These are phyloP conservation scores for Lachnellula willkommii DNA, from an alignment of 2,329 filamentous ascomycete species.

Conservation along the genomic window DNA sequence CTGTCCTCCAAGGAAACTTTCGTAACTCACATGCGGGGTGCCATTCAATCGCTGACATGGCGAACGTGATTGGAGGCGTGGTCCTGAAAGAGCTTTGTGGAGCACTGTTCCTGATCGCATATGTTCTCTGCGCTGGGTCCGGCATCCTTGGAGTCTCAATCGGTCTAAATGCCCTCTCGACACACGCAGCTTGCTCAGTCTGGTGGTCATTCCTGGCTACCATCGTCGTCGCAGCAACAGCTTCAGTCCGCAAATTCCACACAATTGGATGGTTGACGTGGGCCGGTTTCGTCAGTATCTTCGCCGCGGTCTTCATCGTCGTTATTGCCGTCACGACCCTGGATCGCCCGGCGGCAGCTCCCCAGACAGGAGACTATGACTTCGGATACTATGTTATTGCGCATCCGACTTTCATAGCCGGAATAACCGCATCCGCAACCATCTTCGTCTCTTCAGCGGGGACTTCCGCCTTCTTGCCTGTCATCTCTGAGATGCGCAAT, in stretches of 20 bases:
- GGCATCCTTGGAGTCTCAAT: constrained; percentile 56
- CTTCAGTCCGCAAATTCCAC: constrained; percentile 52
- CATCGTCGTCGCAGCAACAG: constrained; percentile 42
- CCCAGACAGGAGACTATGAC: constrained; percentile 52
- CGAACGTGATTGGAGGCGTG: constrained; percentile 47
- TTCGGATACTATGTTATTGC: constrained; percentile 53
- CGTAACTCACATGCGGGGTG: constrained; percentile 46
- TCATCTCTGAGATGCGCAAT: constrained; percentile 60
- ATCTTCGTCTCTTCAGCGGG: constrained; percentile 57
- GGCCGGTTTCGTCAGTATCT: constrained; percentile 54
- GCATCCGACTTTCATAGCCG: constrained; percentile 52
- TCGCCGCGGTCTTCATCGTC: constrained; percentile 49
- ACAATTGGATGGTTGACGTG: constrained; percentile 59
- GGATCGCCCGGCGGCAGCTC: constrained; percentile 55
- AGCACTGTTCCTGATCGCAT: constrained; percentile 51
- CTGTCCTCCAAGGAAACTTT: constrained; percentile 46
- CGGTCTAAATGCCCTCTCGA: constrained; percentile 54
- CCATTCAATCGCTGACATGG: constrained; percentile 54
- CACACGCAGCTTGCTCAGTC: constrained; percentile 54
- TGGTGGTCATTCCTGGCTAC: constrained; percentile 52
- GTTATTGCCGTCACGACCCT: constrained; percentile 51
- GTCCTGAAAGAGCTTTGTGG: constrained; percentile 49
- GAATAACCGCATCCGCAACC: constrained; percentile 51
- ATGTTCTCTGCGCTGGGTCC: constrained; percentile 50
- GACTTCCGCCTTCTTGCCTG: constrained; percentile 56